These are phyloP conservation scores for Cytospora piceae DNA, from an alignment of 2,329 filamentous ascomycete genomes.

Conservation along the genomic window DNA sequence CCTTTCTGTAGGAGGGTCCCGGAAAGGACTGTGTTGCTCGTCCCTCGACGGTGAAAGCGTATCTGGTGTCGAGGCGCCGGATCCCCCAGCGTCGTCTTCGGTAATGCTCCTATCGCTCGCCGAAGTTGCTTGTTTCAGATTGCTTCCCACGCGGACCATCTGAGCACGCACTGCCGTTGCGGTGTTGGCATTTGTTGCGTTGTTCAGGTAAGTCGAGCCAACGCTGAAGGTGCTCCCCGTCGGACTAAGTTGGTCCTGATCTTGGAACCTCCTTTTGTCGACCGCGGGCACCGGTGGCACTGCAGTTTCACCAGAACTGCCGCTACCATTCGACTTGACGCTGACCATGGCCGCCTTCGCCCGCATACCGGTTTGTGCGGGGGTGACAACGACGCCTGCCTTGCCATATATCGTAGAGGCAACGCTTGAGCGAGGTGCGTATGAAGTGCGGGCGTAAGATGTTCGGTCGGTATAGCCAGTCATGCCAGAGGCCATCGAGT, in stretches of 20 bases:
- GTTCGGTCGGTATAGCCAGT: conserved; percentile 66
- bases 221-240: conserved; percentile 65
- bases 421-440: conserved; percentile 71
- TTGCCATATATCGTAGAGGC: conserved; percentile 94
- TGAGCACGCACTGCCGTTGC: conserved; percentile 60
- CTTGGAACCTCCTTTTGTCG: conserved; percentile 64
- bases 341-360: conserved; percentile 92
- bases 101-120: conserved; percentile 36
- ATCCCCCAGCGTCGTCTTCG: conserved; percentile 32
- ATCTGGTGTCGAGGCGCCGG: conserved; percentile 47
- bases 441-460: conserved; percentile 62
- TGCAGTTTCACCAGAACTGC: conserved; percentile 54
- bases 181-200: conserved; percentile 57
- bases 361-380: conserved; percentile 84
- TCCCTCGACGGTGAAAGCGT: conserved; percentile 50
- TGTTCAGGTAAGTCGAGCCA: conserved; percentile 70
- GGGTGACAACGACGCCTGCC: conserved; percentile 80
- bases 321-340: conserved; percentile 72
- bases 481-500: conserved; percentile 85
- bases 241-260: conserved; percentile 54
- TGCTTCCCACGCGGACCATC: conserved; percentile 61
- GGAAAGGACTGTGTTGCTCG: conserved; percentile 64
- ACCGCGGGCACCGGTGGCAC: conserved; percentile 74
- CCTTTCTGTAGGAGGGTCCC: conserved; percentile 52
- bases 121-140: conserved; percentile 48